Conservation (phyloP, 805 yeast genomes). For the Maudiozyma serrabonitensis region DNA sequence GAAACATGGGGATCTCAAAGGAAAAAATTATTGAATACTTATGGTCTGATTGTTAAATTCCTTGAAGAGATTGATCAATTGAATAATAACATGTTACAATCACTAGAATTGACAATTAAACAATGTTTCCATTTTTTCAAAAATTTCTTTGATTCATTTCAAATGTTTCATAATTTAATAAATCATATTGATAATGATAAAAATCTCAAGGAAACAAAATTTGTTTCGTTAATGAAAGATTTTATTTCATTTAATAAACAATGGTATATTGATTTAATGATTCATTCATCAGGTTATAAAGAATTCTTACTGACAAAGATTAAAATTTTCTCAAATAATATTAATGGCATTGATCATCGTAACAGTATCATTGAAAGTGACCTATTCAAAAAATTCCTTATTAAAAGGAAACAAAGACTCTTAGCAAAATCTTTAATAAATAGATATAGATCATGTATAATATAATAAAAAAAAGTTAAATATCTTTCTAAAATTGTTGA, state of each 20-base stretch:
- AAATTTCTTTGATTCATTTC: constrained; percentile 13
- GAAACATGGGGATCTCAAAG: neutral
- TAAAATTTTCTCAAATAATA: neutral
- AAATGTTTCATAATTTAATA: constrained; percentile 8
- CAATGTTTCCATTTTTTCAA: constrained; percentile 14
- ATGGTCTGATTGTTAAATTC: constrained; percentile 1
- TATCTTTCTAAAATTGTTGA: constrained; percentile 4
- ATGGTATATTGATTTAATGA: constrained; percentile 5
- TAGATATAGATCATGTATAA: neutral
- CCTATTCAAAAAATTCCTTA: neutral
- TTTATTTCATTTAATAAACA: constrained; percentile 11
- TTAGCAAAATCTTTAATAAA: neutral
- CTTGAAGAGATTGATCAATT: constrained; percentile 7
- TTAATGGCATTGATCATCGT: no score
- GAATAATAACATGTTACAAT: neutral
- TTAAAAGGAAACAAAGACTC: neutral
- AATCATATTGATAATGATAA: neutral
- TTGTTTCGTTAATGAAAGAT: constrained; percentile 5
- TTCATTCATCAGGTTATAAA: constrained; percentile 5
- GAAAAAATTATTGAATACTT: neutral
- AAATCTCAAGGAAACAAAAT: neutral
- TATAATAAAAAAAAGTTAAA: neutral
- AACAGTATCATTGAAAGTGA: neutral
- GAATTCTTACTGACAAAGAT: constrained; percentile 7
- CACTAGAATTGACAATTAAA: constrained; percentile 3